phyloP scores from a whole-genome alignment of 768 basidiomycete genomes.

The Tephrocybe sp. region DNA sequence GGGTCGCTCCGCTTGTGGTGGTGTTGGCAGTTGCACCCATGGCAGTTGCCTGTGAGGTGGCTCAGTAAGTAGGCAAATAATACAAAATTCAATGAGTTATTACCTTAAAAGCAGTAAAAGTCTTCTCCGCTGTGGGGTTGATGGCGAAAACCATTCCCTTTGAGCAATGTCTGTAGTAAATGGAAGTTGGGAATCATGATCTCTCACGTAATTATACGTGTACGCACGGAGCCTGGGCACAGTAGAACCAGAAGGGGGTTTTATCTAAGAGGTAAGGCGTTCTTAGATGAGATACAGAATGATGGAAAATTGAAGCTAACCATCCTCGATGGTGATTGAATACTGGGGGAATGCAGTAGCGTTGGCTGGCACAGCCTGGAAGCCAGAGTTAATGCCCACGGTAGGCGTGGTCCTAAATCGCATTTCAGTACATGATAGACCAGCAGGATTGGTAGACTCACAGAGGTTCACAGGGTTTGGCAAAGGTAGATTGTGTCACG shows the following conservation, averaged over 20 bases:
- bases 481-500: slow-evolving; percentile 41
- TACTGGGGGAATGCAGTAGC: slow-evolving; percentile 36
- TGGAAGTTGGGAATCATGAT: too few relatives aligned
- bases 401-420: slow-evolving; percentile 18
- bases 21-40: slow-evolving; percentile 16
- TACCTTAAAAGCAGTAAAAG: slow-evolving; percentile 28
- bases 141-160: slow-evolving; percentile 57
- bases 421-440: not conserved
- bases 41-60: slow-evolving; percentile 22
- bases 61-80: slow-evolving; percentile 17
- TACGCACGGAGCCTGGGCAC: slow-evolving; percentile 36
- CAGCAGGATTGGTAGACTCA: slow-evolving; percentile 9
- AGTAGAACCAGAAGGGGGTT: slow-evolving; percentile 58
- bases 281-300: not conserved
- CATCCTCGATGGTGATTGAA: slow-evolving; percentile 34
- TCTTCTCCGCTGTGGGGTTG: slow-evolving; percentile 47
- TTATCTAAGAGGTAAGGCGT: slow-evolving; percentile 19
- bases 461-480: slow-evolving; percentile 34
- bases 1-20: slow-evolving; percentile 11
- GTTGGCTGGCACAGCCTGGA: slow-evolving; percentile 35
- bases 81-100: slow-evolving; percentile 26
- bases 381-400: slow-evolving; percentile 45
- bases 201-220: not conserved
- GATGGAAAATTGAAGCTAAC: slow-evolving; percentile 8
- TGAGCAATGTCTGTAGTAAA: slow-evolving; percentile 39